phyloP scores from a whole-genome alignment of 495 filamentous ascomycete genomes.

The Penicillium malachiteum region DNA sequence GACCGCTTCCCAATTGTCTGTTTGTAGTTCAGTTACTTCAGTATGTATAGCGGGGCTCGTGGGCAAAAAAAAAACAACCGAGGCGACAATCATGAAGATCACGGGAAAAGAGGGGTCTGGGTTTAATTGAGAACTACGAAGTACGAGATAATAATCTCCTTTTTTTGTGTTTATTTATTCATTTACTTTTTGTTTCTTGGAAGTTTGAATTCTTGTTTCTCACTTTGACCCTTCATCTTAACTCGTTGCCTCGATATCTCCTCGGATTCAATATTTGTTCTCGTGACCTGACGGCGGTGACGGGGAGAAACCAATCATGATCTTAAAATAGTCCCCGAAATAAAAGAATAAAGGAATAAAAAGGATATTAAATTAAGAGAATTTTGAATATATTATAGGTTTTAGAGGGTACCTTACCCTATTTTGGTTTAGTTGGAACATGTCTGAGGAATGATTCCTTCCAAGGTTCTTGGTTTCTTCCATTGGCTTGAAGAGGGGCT shows the following conservation, averaged over 20 bases:
- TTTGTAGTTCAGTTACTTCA: too few species aligned
- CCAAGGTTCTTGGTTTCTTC: constrained; percentile 32
- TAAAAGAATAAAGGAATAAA: not conserved
- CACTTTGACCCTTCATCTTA: not conserved
- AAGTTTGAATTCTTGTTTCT: not conserved
- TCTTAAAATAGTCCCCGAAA: constrained; percentile 1
- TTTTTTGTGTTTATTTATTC: not conserved
- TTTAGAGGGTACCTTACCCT: not conserved
- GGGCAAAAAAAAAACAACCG: too few species aligned
- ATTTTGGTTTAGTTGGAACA: constrained; percentile 9
- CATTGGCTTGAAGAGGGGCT: constrained; percentile 27
- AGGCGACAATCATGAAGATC: constrained; percentile 20
- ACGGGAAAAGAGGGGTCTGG: constrained; percentile 15
- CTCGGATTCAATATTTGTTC: not conserved
- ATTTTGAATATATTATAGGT: not conserved
- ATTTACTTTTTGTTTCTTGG: not conserved
- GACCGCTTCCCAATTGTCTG: constrained; percentile 10
- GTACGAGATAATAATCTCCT: not conserved
- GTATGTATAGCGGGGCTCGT: too few species aligned
- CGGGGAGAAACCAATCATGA: constrained; percentile 1
- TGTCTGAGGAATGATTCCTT: constrained; percentile 25
- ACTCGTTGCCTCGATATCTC: constrained; percentile 1
- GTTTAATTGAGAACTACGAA: not conserved
- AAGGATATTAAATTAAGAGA: too few species aligned
- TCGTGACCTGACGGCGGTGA: constrained; percentile 1